A percentile compares a stretch with the other conserved stretches of the same genome.
These are phyloP conservation scores for Termitomyces sp. DNA, from an alignment of 768 basidiomycete genomes.

Conservation along the genomic window DNA sequence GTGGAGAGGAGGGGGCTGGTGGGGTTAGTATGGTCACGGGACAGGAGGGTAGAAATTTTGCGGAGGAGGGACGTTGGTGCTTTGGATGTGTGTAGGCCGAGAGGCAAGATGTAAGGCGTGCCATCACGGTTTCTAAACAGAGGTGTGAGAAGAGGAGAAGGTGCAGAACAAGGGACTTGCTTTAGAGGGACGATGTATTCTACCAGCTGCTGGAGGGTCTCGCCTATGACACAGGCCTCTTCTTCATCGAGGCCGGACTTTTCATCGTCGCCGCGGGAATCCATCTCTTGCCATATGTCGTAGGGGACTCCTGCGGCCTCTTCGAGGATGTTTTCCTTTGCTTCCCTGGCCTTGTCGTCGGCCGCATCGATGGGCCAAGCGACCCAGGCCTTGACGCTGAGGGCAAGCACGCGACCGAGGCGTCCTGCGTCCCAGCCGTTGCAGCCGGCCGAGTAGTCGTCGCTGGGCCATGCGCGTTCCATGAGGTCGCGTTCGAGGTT, in stretches of 20 bases:
- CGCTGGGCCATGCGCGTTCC: slow-evolving; percentile 70
- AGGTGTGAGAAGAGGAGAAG: not conserved
- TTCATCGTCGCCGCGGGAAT: slow-evolving; percentile 53
- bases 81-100: slow-evolving; percentile 41
- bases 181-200: slow-evolving; percentile 52
- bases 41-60: slow-evolving; percentile 55
- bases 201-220: slow-evolving; percentile 52
- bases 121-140: slow-evolving; percentile 36
- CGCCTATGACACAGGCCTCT: slow-evolving; percentile 59
- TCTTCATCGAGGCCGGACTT: slow-evolving; percentile 50
- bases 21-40: slow-evolving; percentile 52
- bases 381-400: slow-evolving; percentile 59
- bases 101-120: slow-evolving; percentile 41
- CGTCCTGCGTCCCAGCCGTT: slow-evolving; percentile 63
- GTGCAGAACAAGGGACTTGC: slow-evolving; percentile 32
- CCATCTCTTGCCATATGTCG: slow-evolving; percentile 70
- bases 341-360: slow-evolving; percentile 22
- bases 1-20: slow-evolving; percentile 57
- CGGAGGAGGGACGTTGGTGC: slow-evolving; percentile 61
- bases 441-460: slow-evolving; percentile 35
- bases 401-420: slow-evolving; percentile 48
- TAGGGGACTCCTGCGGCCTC: slow-evolving; percentile 67
- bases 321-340: slow-evolving; percentile 54
- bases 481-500: slow-evolving; percentile 59
- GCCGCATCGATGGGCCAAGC: slow-evolving; percentile 25